Percentiles rank a stretch among this genome's conserved stretches.
Conservation (phyloP, 1,284 basidiomycete genomes). For the Tylopilus sp. region DNA sequence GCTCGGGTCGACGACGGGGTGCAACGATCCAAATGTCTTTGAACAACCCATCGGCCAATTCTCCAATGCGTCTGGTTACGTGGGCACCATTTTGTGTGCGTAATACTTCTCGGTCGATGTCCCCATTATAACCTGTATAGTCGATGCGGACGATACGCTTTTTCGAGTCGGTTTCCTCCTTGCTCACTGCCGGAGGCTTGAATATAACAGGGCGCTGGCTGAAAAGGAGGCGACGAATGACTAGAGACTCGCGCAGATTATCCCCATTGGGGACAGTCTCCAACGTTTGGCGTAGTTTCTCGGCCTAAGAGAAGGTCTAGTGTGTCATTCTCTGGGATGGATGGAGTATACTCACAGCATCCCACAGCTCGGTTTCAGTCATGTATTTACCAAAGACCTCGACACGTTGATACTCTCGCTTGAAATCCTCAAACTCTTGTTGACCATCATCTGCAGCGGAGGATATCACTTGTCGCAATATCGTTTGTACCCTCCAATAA, state of each 20-base stretch:
- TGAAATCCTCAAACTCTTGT: constrained; percentile 45
- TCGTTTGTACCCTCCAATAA: constrained; percentile 62
- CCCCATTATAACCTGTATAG: constrained; percentile 48
- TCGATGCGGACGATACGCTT: constrained; percentile 12
- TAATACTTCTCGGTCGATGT: constrained; percentile 65
- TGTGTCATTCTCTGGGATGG: background rate
- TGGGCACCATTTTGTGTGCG: constrained; percentile 57
- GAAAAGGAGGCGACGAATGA: constrained; percentile 34
- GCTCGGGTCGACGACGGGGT: constrained; percentile 42
- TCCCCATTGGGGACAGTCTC: constrained; percentile 35
- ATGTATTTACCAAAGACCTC: constrained; percentile 53
- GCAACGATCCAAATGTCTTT: constrained; percentile 68
- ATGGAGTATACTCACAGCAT: constrained; percentile 48
- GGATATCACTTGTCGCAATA: constrained; percentile 62
- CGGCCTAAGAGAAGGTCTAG: constrained; percentile 41
- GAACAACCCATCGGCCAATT: constrained; percentile 61
- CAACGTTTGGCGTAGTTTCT: constrained; percentile 34
- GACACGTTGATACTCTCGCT: constrained; percentile 43
- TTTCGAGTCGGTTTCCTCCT: constrained; percentile 1
- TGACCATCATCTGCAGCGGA: constrained; percentile 42
- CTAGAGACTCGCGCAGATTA: constrained; percentile 27
- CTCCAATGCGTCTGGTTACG: constrained; percentile 68
- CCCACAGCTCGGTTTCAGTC: constrained; percentile 51
- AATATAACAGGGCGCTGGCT: constrained; percentile 25
- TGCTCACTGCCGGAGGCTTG: constrained; percentile 17